Evolutionary conservation across 2,329 filamentous ascomycete species (phyloP), one percentile per base, ranked within the genome.

Genomic region (Botrytis paeoniae): DNA sequence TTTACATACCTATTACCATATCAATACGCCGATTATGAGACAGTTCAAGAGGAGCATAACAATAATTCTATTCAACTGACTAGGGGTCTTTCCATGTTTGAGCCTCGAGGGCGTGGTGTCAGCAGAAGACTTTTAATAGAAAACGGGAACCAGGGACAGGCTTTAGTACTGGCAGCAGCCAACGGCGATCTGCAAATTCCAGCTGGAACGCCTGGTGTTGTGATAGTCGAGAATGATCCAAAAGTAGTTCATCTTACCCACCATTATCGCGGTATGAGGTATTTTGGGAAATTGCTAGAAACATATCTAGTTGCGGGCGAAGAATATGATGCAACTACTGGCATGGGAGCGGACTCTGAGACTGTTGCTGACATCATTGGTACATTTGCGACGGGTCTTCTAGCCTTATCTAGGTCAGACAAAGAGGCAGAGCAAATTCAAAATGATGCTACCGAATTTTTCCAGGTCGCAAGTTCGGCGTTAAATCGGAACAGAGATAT

Each of bases 21-120:
- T 0, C 83, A 87, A 45, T 97, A 97, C 80, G 86, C 87, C 60
- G 89, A 88, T 51, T 98, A 97, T 78, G 88, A 91, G 74, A 89
- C 95, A 20, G 90, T 92, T 57, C 90, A 92, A 70, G 95, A 98
- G 82, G 93, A 97, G 76, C 93, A 96, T 74, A 95, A 96, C 76
- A 89, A 89, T 39, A 96, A 97, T 78, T 89, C 89, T 29, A 92
- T 98, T 74, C 86, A 88, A 74, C 87, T 98, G 6, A 84, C 86
- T 1, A 85, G 86, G 62, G 86, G 90, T 69, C 83, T 95, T 12
- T 85, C 89, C 1, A 85, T 95, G 4, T 92, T 95, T 80, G 85
- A 75, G 80, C 83, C 69, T 80, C 86, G 73, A 66, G 74, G 57
- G 43, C 64, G 65, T 14, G 71, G 60, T 29, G 25, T 41, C 9